Conservation (phyloP, 441 rosid species). For the Populus hybrid region DNA sequence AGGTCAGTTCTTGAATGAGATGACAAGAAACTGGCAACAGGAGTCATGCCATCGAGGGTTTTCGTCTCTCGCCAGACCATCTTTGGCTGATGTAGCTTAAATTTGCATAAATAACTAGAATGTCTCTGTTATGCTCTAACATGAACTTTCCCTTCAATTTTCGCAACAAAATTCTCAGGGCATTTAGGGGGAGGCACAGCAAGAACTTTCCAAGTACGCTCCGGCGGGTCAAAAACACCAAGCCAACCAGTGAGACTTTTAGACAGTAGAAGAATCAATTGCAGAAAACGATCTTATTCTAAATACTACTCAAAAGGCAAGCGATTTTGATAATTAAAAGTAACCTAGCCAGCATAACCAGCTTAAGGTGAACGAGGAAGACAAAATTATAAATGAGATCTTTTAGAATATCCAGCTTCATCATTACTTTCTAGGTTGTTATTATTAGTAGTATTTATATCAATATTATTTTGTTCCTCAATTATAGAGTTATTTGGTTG, state of each 20-base stretch:
- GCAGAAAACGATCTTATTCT: slow-evolving; percentile 63
- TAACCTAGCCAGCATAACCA: slow-evolving; percentile 16
- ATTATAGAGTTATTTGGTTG: too few relatives aligned
- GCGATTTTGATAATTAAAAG: slow-evolving; percentile 52
- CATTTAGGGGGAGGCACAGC: slow-evolving; percentile 60
- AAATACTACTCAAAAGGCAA: slow-evolving; percentile 60
- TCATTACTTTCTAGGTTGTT: too few relatives aligned
- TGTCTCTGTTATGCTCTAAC: slow-evolving; percentile 51
- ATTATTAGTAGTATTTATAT: too few relatives aligned
- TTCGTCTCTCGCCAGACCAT: slow-evolving; percentile 53
- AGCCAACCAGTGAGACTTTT: slow-evolving; percentile 55
- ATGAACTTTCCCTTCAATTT: slow-evolving; percentile 57
- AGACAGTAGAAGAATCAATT: slow-evolving; percentile 47
- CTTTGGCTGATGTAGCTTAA: slow-evolving; percentile 40
- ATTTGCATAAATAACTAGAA: slow-evolving; percentile 53
- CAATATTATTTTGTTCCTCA: too few relatives aligned
- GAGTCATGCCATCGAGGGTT: slow-evolving; percentile 42
- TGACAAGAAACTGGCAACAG: slow-evolving; percentile 58
- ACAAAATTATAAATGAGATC: too few relatives aligned
- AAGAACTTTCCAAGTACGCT: slow-evolving; percentile 52
- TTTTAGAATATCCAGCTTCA: too few relatives aligned
- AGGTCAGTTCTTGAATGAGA: slow-evolving; percentile 45
- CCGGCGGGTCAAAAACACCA: slow-evolving; percentile 46
- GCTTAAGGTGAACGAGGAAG: too few relatives aligned
- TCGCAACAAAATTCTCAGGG: slow-evolving; percentile 43